Conservation (phyloP, 1,284 basidiomycete genomes). For the Austroboletus novae-zelandiae region DNA sequence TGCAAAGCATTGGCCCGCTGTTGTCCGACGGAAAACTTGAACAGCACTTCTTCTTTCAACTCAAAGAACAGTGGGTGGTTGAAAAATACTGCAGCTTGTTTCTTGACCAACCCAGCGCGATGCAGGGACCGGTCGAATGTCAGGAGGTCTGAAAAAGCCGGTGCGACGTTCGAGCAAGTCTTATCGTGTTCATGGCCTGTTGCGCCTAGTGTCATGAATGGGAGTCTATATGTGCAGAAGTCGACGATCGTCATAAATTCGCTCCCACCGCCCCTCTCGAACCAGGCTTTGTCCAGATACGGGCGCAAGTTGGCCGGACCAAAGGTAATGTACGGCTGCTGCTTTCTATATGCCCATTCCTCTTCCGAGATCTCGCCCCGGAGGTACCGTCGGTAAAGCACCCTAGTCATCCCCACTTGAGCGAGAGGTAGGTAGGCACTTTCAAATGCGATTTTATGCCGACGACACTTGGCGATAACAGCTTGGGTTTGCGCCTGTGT, state of each 20-base stretch:
- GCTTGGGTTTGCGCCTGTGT: conserved; percentile 25
- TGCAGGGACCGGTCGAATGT: conserved; percentile 45
- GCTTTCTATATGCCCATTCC: conserved; percentile 54
- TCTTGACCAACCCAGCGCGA: conserved; percentile 40
- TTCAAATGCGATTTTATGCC: conserved; percentile 48
- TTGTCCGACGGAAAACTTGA: neutral
- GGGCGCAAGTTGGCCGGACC: conserved; percentile 48
- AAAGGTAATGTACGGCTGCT: conserved; percentile 45
- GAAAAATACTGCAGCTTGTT: conserved; percentile 35
- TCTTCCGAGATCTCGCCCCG: conserved; percentile 45
- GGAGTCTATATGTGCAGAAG: neutral
- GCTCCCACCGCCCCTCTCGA: conserved; percentile 39
- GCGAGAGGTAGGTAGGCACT: conserved; percentile 48
- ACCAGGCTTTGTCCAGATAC: conserved; percentile 52
- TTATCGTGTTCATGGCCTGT: neutral
- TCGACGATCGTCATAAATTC: neutral
- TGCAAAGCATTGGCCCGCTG: neutral
- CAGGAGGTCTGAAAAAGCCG: conserved; percentile 42
- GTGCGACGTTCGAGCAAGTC: conserved; percentile 11
- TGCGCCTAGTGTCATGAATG: neutral
- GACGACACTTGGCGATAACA: conserved; percentile 40
- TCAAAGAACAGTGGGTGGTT: conserved; percentile 45
- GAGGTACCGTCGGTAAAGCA: conserved; percentile 47
- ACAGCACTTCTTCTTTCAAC: neutral
- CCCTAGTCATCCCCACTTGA: conserved; percentile 53